phyloP scores from a whole-genome alignment of 2,329 filamentous ascomycete genomes.

The Trichoderma koningii region DNA sequence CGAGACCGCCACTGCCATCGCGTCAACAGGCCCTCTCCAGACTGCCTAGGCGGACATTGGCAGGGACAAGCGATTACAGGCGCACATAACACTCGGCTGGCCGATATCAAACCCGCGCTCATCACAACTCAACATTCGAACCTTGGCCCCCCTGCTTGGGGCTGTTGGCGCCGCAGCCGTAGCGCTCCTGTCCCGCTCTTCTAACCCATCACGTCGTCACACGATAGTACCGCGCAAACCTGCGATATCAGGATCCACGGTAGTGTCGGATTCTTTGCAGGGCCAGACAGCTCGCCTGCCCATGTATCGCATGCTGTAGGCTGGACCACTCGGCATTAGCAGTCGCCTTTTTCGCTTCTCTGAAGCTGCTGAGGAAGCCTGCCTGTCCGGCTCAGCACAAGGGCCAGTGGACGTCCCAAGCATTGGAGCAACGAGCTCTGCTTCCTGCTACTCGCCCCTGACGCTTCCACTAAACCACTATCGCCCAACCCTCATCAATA shows the following conservation, averaged over 20 bases:
- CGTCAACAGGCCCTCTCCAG: background rate
- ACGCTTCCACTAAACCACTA: constrained; percentile 16
- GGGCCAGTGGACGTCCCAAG: background rate
- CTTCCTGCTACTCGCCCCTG: constrained; percentile 14
- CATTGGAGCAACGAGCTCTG: constrained; percentile 10
- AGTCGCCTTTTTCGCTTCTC: background rate
- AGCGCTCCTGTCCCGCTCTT: constrained; percentile 27
- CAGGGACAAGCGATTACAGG: background rate
- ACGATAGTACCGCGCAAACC: constrained; percentile 23
- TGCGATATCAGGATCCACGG: constrained; percentile 21
- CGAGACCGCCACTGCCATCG: constrained; percentile 5
- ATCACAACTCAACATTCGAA: constrained; percentile 24
- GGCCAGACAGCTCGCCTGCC: constrained; percentile 6
- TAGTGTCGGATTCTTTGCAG: background rate
- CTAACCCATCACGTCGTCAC: constrained; percentile 27
- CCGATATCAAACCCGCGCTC: constrained; percentile 22
- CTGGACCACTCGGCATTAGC: background rate
- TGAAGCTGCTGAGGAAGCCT: background rate
- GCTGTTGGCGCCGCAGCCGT: constrained; percentile 26
- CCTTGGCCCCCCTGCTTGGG: constrained; percentile 14
- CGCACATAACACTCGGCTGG: background rate
- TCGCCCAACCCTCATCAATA: constrained; percentile 23
- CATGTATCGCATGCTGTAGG: constrained; percentile 13
- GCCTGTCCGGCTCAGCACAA: background rate
- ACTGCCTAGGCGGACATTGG: background rate